phyloP scores from a whole-genome alignment of 768 basidiomycete species.

The Sporobolomyces pararoseus region DNA sequence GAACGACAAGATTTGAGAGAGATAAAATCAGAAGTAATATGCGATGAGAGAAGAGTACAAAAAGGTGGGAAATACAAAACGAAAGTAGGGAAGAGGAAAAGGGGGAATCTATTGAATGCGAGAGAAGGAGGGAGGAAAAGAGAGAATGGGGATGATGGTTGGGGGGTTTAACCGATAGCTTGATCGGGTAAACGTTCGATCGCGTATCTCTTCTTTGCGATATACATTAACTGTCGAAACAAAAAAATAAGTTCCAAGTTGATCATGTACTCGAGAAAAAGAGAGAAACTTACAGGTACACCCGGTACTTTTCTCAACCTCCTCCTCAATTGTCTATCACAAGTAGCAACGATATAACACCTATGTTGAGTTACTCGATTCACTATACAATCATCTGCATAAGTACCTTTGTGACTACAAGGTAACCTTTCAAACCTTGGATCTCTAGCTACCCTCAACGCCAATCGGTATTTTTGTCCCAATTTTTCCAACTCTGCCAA shows the following conservation, averaged over 20 bases:
- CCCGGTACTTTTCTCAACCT: constrained; percentile 74
- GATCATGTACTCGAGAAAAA: too few species aligned
- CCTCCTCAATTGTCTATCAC: constrained; percentile 87
- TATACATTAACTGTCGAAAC: constrained; percentile 99
- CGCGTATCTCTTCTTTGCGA: constrained; percentile 83
- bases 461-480: constrained; percentile 89
- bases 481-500: constrained; percentile 98
- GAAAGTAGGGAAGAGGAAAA: neutral
- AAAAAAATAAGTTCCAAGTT: too few species aligned
- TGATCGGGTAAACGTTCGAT: constrained; percentile 94
- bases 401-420: constrained; percentile 92
- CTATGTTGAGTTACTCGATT: constrained; percentile 91
- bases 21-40: too few species aligned
- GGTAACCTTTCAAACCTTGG: constrained; percentile 90
- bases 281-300: constrained; percentile 36
- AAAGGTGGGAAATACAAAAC: too few species aligned
- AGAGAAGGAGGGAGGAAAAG: neutral
- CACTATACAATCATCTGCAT: constrained; percentile 97
- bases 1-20: too few species aligned
- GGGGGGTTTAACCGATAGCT: constrained; percentile 48
- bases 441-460: constrained; percentile 92
- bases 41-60: too few species aligned
- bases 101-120: neutral
- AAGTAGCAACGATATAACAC: constrained; percentile 96
- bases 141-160: neutral